These are phyloP conservation scores for Corynascus novoguineensis DNA, from an alignment of 495 filamentous ascomycete genomes.

Conservation along the genomic window DNA sequence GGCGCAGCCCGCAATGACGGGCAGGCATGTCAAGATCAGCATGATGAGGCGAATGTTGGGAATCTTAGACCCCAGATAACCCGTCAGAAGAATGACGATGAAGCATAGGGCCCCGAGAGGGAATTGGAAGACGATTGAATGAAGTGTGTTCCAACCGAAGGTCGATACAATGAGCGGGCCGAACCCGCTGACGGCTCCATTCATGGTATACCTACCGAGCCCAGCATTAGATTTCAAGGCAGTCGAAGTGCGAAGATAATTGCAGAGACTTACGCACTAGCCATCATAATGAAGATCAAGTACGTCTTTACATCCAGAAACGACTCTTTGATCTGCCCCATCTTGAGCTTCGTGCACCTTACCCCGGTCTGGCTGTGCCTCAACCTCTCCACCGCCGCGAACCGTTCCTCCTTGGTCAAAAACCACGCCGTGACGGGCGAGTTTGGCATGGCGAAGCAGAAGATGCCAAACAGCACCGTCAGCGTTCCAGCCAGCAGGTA, in stretches of 20 bases:
- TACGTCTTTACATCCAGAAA: constrained; percentile 66
- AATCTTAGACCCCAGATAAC: constrained; percentile 53
- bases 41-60: constrained; percentile 62
- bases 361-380: constrained; percentile 56
- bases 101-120: constrained; percentile 61
- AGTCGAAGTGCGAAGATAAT: neutral
- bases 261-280: constrained; percentile 38
- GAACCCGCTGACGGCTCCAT: constrained; percentile 71
- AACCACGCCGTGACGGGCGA: constrained; percentile 68
- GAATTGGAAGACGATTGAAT: constrained; percentile 68
- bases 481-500: constrained; percentile 70
- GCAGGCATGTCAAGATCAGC: constrained; percentile 58
- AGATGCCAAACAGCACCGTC: constrained; percentile 41
- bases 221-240: neutral
- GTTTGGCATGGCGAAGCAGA: constrained; percentile 60
- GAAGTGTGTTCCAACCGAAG: constrained; percentile 60
- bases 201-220: constrained; percentile 54
- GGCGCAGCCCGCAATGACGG: constrained; percentile 65
- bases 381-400: constrained; percentile 63
- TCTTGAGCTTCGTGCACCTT: constrained; percentile 55
- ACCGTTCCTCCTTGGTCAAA: constrained; percentile 62
- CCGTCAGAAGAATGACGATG: constrained; percentile 58
- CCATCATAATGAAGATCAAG: constrained; percentile 37
- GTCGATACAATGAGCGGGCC: constrained; percentile 69
- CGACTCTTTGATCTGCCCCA: constrained; percentile 36